These are phyloP conservation scores for Lichtheimia hyalospora DNA, from an alignment of 371 early-diverging fungal genomes.

Conservation along the genomic window DNA sequence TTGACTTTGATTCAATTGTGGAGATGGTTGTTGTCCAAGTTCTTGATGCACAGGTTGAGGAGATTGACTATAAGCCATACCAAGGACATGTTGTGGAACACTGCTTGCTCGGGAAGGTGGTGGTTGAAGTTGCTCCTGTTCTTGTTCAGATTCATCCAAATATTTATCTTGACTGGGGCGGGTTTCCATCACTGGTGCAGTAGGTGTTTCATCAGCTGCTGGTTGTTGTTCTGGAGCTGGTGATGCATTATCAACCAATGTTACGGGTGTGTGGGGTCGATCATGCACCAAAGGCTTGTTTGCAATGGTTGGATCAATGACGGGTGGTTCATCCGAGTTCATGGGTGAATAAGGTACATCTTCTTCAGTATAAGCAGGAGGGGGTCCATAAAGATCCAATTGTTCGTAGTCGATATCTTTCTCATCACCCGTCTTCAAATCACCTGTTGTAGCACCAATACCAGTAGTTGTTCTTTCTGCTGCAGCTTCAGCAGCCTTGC, in stretches of 20 bases:
- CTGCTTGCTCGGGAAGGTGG: not conserved
- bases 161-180: constrained; percentile 6
- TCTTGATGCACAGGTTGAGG: constrained; percentile 26
- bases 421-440: constrained; percentile 22
- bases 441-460: constrained; percentile 25
- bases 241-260: no score
- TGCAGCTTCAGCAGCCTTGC: constrained; percentile 14
- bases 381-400: constrained; percentile 39
- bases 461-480: constrained; percentile 8
- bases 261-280: not conserved
- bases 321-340: constrained; percentile 17
- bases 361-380: constrained; percentile 32
- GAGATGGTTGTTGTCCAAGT: constrained; percentile 4
- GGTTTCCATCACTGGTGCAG: not conserved
- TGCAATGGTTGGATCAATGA: not conserved
- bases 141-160: constrained; percentile 5
- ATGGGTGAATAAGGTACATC: constrained; percentile 13
- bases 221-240: not conserved
- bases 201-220: not conserved
- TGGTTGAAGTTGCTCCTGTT: not conserved
- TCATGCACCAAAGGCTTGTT: not conserved
- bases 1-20: constrained; percentile 8
- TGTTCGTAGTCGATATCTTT: constrained; percentile 22
- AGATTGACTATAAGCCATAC: not conserved
- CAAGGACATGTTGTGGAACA: not conserved